Evolutionary conservation across 208 protist genomes (phyloP).

Genomic region (Strigomonas culicis): DNA sequence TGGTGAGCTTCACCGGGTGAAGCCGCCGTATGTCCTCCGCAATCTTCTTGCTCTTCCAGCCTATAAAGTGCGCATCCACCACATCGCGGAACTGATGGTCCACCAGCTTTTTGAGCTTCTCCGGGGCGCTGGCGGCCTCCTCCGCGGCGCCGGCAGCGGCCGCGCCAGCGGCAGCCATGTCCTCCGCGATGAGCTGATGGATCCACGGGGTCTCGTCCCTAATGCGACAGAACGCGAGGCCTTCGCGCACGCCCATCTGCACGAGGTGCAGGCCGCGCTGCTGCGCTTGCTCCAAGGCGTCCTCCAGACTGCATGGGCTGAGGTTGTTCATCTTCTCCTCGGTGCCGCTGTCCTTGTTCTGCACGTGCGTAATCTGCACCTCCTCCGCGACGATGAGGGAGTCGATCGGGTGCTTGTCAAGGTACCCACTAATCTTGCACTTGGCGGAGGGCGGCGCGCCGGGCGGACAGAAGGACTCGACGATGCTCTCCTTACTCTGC

Average conservation of each 20-base stretch:
- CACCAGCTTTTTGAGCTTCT: conserved; percentile 39
- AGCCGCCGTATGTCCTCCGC: conserved; percentile 66
- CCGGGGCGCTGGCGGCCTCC: not conserved
- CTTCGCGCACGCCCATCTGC: conserved; percentile 70
- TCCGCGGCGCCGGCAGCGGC: not conserved
- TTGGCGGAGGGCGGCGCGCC: conserved; percentile 42
- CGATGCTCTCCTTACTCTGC: conserved; percentile 48
- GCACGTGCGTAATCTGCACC: conserved; percentile 85
- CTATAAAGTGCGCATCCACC: conserved; percentile 85
- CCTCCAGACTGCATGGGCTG: conserved; percentile 57
- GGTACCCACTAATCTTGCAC: conserved; percentile 54
- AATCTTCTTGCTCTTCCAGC: conserved; percentile 88
- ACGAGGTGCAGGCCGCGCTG: conserved; percentile 71
- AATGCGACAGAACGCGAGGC: conserved; percentile 79
- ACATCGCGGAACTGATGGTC: conserved; percentile 85
- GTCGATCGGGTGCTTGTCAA: conserved; percentile 78
- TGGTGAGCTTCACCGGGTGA: conserved; percentile 77
- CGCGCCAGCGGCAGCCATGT: conserved; percentile 38
- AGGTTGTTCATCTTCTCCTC: conserved; percentile 68
- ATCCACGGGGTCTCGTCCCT: conserved; percentile 63
- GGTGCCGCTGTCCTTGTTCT: conserved; percentile 59
- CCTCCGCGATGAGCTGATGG: conserved; percentile 45
- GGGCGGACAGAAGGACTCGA: conserved; percentile 51
- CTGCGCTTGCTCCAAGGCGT: conserved; percentile 69
- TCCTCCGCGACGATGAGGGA: conserved; percentile 49